Evolutionary conservation across 78 protist genomes (phyloP).

Genomic region (slime mould (Dictyostelium discoideum)): dicty_2.7 NC_007091.3:4579001-4579500

Average conservation of each 20-base stretch:
- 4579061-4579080: slow-evolving; percentile 41
- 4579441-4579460: slow-evolving; percentile 73
- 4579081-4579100: slow-evolving; percentile 70
- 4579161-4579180: slow-evolving; percentile 2
- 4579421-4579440: slow-evolving; percentile 36
- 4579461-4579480: slow-evolving; percentile 23
- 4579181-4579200: slow-evolving; percentile 70
- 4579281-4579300: slow-evolving; percentile 31
- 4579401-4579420: slow-evolving; percentile 19
- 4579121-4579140: slow-evolving; percentile 81
- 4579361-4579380: slow-evolving; percentile 75
- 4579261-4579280: slow-evolving; percentile 58
- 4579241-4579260: slow-evolving; percentile 82
- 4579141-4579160: not conserved
- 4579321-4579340: slow-evolving; percentile 18
- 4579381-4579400: slow-evolving; percentile 70
- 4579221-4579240: slow-evolving; percentile 87
- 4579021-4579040: not conserved
- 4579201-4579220: slow-evolving; percentile 88
- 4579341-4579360: slow-evolving; percentile 76
- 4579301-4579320: slow-evolving; percentile 40
- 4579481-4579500: slow-evolving; percentile 19
- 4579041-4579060: not conserved
- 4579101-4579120: slow-evolving; percentile 36
- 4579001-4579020: not conserved